These are phyloP conservation scores for Ormosia semicastrata DNA, from an alignment of 306 rosid species.

Conservation along the genomic window DNA sequence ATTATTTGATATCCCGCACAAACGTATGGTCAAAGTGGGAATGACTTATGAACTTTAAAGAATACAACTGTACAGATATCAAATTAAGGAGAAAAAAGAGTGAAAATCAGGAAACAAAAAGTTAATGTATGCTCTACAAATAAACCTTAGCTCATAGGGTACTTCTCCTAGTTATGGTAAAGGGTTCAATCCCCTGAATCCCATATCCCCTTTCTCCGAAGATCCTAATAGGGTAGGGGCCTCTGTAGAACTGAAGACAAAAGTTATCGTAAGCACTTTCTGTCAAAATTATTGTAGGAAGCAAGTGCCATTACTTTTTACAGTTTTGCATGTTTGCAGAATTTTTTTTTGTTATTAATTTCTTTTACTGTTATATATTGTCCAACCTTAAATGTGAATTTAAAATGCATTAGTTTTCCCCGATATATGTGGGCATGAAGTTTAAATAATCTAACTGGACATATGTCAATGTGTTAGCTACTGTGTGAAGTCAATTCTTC, in stretches of 20 bases:
- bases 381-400: background rate
- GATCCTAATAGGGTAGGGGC: background rate
- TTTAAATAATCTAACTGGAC: background rate
- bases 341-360: background rate
- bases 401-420: background rate
- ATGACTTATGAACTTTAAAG: constrained; percentile 65
- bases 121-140: background rate
- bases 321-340: background rate
- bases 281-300: background rate
- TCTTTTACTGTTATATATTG: background rate
- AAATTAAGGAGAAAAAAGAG: too few species aligned
- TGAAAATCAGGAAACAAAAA: too few species aligned
- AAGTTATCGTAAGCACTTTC: background rate
- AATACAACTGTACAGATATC: background rate
- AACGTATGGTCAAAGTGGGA: constrained; percentile 76
- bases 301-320: background rate
- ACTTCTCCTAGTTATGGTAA: background rate
- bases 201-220: background rate
- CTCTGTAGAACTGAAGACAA: background rate
- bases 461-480: background rate
- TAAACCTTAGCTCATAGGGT: background rate
- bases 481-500: background rate
- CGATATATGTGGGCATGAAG: background rate
- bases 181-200: too few species aligned
- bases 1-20: constrained; percentile 63